Evolutionary conservation across 1,139 yeast genomes (phyloP), one percentile per base, ranked within the genome.

Genomic region (Yamadazyma diddensiae): DNA sequence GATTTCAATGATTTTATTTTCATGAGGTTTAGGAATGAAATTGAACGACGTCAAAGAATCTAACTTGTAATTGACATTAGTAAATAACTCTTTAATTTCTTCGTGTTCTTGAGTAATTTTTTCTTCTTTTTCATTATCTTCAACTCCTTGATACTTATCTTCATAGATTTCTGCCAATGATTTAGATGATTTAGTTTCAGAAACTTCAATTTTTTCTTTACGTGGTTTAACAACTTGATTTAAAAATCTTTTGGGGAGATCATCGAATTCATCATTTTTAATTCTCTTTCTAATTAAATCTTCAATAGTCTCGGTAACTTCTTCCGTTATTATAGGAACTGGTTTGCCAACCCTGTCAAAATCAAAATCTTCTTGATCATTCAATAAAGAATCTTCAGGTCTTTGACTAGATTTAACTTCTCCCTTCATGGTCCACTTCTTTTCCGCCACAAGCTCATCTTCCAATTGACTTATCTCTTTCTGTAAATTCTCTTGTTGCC

Each of bases 341-440:
- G 71, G 70, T 34, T 65, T 65, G 19, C 72, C 56, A 3, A 71
- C 66, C 46, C 74, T 61, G 42, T 69, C 75, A 36, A 69, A 69
- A 34, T 64, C 68, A 31, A 69, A 56, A 26, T 43, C 56, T 33
- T 63, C 72, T 6, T 62, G 57, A 38, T 67, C 73, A 36, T 64
- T 69, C 38, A 69, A 53, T 23, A 92, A 65, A 1, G 97, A 82
- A 59, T 92, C 96, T 30, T 70, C 66, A 3, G 95, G 95, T 52
- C 98, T 75, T 45, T 82, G 86, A 42, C 72, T 76, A 1, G 90
- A 85, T 33, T 76, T 73, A 2, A 87, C 88, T 60, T 92, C 98
- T 58, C 98, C 98, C 53, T 81, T 83, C 73, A 90, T 73, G 6
- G 95, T 80, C 98, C 98, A 92, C 50, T 81, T 81, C 65, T 92